Evolutionary conservation across 2,329 filamentous ascomycete genomes (phyloP).

Genomic region (Pseudogymnoascus sp.): DNA sequence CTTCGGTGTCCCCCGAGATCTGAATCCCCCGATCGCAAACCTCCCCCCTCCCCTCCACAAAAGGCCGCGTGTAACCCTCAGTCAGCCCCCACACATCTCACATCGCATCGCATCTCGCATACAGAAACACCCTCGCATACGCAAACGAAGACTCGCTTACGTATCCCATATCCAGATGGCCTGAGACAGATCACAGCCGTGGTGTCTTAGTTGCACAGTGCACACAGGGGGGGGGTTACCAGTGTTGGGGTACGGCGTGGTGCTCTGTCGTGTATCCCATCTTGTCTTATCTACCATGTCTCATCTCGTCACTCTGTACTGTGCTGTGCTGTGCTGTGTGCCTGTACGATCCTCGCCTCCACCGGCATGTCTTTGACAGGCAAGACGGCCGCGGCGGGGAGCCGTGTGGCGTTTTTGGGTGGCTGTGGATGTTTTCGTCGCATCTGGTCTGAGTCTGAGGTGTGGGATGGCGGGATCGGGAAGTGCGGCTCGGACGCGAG

Average conservation of each 20-base stretch:
- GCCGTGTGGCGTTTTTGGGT: background rate
- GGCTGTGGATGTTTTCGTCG: background rate
- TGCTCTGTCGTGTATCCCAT: too few species aligned
- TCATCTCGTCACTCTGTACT: too few species aligned
- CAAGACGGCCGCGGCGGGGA: background rate
- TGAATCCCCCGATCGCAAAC: background rate
- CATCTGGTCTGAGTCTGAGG: too few species aligned
- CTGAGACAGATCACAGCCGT: too few species aligned
- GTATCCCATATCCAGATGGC: background rate
- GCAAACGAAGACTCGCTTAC: background rate
- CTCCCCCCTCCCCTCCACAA: too few species aligned
- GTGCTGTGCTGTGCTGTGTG: too few species aligned
- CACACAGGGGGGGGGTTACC: too few species aligned
- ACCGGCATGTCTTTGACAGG: background rate
- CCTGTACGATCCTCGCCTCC: too few species aligned
- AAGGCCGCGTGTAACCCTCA: background rate
- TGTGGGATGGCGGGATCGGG: background rate
- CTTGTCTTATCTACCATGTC: too few species aligned
- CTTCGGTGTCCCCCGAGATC: background rate
- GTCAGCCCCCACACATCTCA: background rate
- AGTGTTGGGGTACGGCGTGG: too few species aligned
- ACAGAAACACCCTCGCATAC: background rate
- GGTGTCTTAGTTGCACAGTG: too few species aligned
- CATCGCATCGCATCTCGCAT: background rate
- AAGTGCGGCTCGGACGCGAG: background rate